A percentile compares a stretch with the other conserved stretches of the same genome.
Evolutionary conservation across 2,329 filamentous ascomycete species (phyloP).

Genomic region (Dactylonectria macrodidyma): DNA sequence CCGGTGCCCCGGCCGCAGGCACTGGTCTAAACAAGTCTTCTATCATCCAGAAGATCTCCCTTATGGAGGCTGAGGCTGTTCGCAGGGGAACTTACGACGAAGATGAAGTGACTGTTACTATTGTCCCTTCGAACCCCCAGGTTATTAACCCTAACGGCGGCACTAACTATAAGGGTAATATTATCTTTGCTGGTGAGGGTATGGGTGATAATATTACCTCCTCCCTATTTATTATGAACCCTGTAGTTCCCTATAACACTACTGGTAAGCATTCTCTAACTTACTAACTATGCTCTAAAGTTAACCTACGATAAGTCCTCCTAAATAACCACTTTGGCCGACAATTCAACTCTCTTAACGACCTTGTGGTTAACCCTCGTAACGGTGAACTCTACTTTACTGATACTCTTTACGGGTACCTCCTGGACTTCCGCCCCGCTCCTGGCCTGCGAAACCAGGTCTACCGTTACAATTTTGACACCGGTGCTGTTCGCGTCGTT

Average conservation of each 20-base stretch:
- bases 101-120: conserved; percentile 58
- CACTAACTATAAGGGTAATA: conserved; percentile 64
- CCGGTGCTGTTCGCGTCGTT: conserved; percentile 66
- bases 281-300: neutral
- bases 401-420: conserved; percentile 71
- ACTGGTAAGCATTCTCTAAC: conserved; percentile 53
- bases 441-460: conserved; percentile 71
- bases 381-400: conserved; percentile 77
- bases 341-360: conserved; percentile 73
- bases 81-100: conserved; percentile 19
- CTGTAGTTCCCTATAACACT: conserved; percentile 63
- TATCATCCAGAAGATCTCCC: conserved; percentile 65
- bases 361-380: conserved; percentile 66
- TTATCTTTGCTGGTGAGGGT: conserved; percentile 66
- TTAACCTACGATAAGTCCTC: conserved; percentile 53
- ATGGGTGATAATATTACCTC: conserved; percentile 57
- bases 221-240: conserved; percentile 46
- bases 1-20: conserved; percentile 61
- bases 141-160: conserved; percentile 67
- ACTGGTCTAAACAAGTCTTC: conserved; percentile 67
- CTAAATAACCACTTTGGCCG: conserved; percentile 73
- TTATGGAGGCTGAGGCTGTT: conserved; percentile 57
- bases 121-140: conserved; percentile 58
- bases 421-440: conserved; percentile 69
- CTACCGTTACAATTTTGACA: conserved; percentile 68